Base-by-base conservation (phyloP, 2,329 filamentous ascomycete species). In the Apiospora malaysiana region DNA sequence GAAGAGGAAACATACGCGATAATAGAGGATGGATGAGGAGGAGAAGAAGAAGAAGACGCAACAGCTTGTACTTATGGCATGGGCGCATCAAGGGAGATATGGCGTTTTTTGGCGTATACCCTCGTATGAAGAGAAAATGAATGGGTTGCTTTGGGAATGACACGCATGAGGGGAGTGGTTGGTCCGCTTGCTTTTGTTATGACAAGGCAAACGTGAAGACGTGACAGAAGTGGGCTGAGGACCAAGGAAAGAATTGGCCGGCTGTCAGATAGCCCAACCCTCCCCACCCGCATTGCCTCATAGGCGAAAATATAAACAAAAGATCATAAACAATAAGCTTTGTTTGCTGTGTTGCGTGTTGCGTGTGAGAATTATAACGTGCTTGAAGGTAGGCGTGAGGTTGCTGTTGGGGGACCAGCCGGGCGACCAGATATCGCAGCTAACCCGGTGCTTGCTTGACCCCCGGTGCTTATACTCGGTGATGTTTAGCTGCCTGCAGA, bases 71-170 rank as follows among this genome's bases (percentile, higher is more conserved):
- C 12, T 63, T 63, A 40, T n/a, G 56, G 56, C 56, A 63, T 63
- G 5, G 56, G 56, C 56, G 56, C 56, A 63, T 32, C 56, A 63
- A 32, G 56, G 25, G 56, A 63, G 18, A 63, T 14, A 63, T 14
- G 56, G 56, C 56, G 56, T 63, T 63, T 63, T 32, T 63, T 63
- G 56, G 56, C 56, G 56, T 63, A 40, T 9, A 63, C 56, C 56
- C 40, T 32, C 9, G 12, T 7, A 63, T 63, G 40, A 56, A 59
- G 25, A 37, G 51, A 59, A 40, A 59, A 40, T 63, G 32, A 40
- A 63, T 40, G 56, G 56, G 56, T 63, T 63, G 56, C 32, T 63
- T 63, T 63, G 56, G 56, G 32, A 63, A 63, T 40, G 27, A 63
- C n/a, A 63, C 40, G 32, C 56, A 63, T 63, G 18, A 59, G 51